These are phyloP conservation scores for Ogataea neopini DNA, from an alignment of 805 yeast genomes.

Conservation along the genomic window DNA sequence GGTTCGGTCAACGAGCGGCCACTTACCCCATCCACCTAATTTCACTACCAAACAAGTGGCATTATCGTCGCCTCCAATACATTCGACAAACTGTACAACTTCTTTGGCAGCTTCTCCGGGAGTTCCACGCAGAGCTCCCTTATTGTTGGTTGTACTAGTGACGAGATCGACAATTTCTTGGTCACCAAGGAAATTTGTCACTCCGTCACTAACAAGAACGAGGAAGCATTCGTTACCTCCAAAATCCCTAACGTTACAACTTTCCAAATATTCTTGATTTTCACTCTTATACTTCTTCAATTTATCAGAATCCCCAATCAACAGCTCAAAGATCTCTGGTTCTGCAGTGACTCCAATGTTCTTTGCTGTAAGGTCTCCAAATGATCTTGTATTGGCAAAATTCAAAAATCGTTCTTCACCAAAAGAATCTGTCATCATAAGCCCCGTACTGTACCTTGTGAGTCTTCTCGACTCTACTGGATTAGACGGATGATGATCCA, in stretches of 20 bases:
- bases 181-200: constrained; percentile 75
- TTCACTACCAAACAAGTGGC: constrained; percentile 88
- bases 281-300: constrained; percentile 35
- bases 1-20: constrained; percentile 85
- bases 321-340: constrained; percentile 75
- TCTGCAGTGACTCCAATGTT: constrained; percentile 86
- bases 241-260: constrained; percentile 36
- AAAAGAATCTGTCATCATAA: constrained; percentile 82
- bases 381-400: constrained; percentile 89
- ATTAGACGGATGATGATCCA: constrained; percentile 84
- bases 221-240: constrained; percentile 90
- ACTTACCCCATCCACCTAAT: constrained; percentile 89
- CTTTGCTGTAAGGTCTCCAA: constrained; percentile 86
- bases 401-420: constrained; percentile 83
- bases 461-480: constrained; percentile 75
- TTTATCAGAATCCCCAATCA: constrained; percentile 60
- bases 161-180: constrained; percentile 90
- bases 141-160: constrained; percentile 61
- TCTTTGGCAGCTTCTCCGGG: constrained; percentile 88
- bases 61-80: constrained; percentile 90
- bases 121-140: constrained; percentile 69
- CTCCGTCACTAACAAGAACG: constrained; percentile 85
- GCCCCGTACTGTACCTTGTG: constrained; percentile 59
- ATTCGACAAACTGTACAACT: constrained; percentile 78
- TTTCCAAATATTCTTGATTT: constrained; percentile 22